Evolutionary conservation across 352 stramenopile species (phyloP).

Genomic region (Phytophthora vignae): DNA sequence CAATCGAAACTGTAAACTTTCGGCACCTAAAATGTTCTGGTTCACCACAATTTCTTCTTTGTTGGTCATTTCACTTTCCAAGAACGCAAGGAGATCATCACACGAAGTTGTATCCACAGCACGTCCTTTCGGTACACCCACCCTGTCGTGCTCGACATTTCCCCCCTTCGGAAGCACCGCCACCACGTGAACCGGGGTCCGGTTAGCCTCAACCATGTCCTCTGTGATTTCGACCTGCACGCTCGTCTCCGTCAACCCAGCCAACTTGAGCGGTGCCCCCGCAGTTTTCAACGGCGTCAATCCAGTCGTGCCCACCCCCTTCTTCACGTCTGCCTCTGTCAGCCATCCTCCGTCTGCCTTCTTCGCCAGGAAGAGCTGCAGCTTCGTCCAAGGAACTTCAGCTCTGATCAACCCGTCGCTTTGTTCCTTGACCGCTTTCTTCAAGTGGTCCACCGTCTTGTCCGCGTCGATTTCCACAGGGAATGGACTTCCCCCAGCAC

Average conservation of each 20-base stretch:
- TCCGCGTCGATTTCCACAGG: neutral
- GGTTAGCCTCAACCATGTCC: too few relatives aligned
- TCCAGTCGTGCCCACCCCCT: conserved; percentile 2
- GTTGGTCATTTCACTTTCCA: conserved; percentile 29
- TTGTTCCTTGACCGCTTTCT: neutral
- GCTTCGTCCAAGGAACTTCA: neutral
- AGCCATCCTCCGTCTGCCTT: conserved; percentile 10
- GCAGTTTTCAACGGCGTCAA: too few relatives aligned
- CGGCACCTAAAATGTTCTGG: conserved; percentile 9
- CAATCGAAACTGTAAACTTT: conserved; percentile 25
- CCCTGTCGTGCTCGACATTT: neutral
- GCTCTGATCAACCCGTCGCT: too few relatives aligned
- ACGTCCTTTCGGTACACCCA: conserved; percentile 6
- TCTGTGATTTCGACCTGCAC: too few relatives aligned
- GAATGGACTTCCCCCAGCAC: neutral
- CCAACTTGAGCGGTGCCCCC: too few relatives aligned
- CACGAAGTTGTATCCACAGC: conserved; percentile 32
- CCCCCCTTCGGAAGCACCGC: neutral
- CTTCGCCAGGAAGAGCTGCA: conserved; percentile 24
- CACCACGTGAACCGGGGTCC: neutral
- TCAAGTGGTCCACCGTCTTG: neutral
- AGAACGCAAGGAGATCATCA: conserved; percentile 28
- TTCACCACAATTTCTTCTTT: conserved; percentile 7
- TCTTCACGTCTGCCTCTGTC: conserved; percentile 1
- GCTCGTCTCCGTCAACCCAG: too few relatives aligned